These are phyloP conservation scores for Fusarium lateritium DNA, from an alignment of 2,329 filamentous ascomycete genomes.

Conservation along the genomic window DNA sequence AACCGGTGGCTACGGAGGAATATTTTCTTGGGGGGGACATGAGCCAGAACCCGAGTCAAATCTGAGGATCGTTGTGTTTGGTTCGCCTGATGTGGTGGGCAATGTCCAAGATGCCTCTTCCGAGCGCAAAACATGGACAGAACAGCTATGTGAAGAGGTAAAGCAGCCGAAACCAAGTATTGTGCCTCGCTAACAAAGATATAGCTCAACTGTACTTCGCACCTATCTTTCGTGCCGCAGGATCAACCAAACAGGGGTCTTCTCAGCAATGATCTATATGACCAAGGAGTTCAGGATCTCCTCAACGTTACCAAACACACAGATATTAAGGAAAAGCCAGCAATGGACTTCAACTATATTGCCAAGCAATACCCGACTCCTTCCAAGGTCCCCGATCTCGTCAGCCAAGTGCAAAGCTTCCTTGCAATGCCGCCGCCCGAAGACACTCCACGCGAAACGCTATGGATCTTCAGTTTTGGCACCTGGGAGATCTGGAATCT, in stretches of 20 bases:
- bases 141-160: slow-evolving; percentile 65
- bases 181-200: slow-evolving; percentile 9
- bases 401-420: slow-evolving; percentile 62
- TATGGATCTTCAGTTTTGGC: slow-evolving; percentile 69
- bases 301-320: slow-evolving; percentile 53
- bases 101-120: slow-evolving; percentile 53
- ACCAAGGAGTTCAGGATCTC: slow-evolving; percentile 56
- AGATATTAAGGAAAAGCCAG: slow-evolving; percentile 53
- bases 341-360: slow-evolving; percentile 62
- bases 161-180: neutral
- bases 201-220: slow-evolving; percentile 63
- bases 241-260: slow-evolving; percentile 63
- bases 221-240: slow-evolving; percentile 63
- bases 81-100: slow-evolving; percentile 63
- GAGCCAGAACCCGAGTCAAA: slow-evolving; percentile 49
- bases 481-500: slow-evolving; percentile 70
- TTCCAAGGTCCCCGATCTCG: slow-evolving; percentile 58
- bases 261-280: slow-evolving; percentile 70
- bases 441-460: slow-evolving; percentile 60
- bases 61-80: slow-evolving; percentile 67
- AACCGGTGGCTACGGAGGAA: slow-evolving; percentile 44
- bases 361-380: slow-evolving; percentile 60
- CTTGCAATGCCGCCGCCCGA: slow-evolving; percentile 57
- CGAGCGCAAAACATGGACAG: slow-evolving; percentile 60
- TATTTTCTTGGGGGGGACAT: slow-evolving; percentile 40